These are phyloP conservation scores for Vigna reflexopilosa DNA, from an alignment of 306 rosid genomes.

Conservation along the genomic window DNA sequence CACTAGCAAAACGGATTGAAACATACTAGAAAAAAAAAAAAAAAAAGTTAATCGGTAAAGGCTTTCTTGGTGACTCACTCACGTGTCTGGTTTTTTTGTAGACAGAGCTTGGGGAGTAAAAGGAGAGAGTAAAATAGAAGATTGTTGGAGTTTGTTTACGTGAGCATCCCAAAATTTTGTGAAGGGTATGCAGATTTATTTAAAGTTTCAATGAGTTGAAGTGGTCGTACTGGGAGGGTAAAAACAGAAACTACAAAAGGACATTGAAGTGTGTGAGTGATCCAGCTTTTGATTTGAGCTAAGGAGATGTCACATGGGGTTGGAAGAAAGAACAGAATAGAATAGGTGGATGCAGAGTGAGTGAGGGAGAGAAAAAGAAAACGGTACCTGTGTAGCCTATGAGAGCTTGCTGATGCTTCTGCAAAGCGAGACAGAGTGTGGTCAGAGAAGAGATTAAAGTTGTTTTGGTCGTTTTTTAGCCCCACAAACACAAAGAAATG, in stretches of 20 bases:
- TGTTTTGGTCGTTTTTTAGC: conserved; percentile 53
- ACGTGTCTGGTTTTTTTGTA: conserved; percentile 36
- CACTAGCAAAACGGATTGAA: conserved; percentile 30
- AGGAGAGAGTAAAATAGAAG: conserved; percentile 44
- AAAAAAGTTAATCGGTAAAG: conserved; percentile 36
- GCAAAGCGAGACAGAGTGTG: conserved; percentile 65
- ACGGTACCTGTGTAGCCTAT: conserved; percentile 53
- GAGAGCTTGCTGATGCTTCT: conserved; percentile 62
- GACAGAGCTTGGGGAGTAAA: conserved; percentile 34
- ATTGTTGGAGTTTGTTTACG: conserved; percentile 27
- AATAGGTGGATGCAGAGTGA: conserved; percentile 32
- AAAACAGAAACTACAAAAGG: conserved; percentile 46
- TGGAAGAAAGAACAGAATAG: conserved; percentile 20
- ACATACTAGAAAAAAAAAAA: neutral
- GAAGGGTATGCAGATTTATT: conserved; percentile 19
- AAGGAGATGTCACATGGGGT: conserved; percentile 54
- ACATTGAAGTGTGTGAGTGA: conserved; percentile 51
- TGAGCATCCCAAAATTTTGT: conserved; percentile 35
- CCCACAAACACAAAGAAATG: conserved; percentile 48
- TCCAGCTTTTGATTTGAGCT: conserved; percentile 41
- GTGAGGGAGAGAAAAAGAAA: conserved; percentile 2
- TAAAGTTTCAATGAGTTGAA: conserved; percentile 40
- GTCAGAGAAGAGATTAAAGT: conserved; percentile 55
- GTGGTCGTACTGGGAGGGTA: conserved; percentile 30
- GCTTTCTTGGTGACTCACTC: conserved; percentile 41